A percentile compares a stretch with the other conserved stretches of the same genome.
Evolutionary conservation across 371 early-diverging fungal genomes (phyloP).

Genomic region (Racocetra persica): DNA sequence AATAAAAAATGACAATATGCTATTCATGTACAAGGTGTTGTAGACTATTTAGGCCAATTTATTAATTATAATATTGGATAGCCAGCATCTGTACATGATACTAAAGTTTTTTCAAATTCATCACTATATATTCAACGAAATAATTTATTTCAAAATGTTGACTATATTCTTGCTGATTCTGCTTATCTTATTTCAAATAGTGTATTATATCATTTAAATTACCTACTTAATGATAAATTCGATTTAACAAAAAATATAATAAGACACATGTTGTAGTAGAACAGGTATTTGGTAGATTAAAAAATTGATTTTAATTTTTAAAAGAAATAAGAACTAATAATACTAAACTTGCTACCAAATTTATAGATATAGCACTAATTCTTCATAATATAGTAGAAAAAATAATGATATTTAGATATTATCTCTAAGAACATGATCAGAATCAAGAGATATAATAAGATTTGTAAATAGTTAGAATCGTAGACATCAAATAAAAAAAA

Average conservation of each 20-base stretch:
- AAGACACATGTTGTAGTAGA: not conserved
- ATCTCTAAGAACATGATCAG: not conserved
- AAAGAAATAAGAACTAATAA: constrained; percentile 1
- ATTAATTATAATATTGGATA: constrained; percentile 9
- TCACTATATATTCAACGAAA: not conserved
- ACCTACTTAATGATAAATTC: not conserved
- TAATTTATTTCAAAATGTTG: not conserved
- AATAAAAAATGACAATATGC: not conserved
- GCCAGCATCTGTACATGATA: constrained; percentile 2
- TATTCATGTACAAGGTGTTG: not conserved
- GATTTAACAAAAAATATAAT: constrained; percentile 1
- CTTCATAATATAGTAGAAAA: not conserved
- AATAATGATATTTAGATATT: constrained; percentile 5
- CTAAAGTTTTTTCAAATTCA: constrained; percentile 8
- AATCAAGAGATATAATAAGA: too few species aligned
- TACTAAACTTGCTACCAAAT: constrained; percentile 1
- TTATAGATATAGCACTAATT: not conserved
- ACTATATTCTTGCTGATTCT: not conserved
- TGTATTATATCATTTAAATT: not conserved
- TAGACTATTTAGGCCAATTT: not conserved
- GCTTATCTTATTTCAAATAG: not conserved
- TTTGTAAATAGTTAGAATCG: too few species aligned
- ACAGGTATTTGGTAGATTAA: not conserved
- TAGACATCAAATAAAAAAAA: too few species aligned
- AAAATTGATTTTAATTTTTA: not conserved